phyloP scores from a whole-genome alignment of 2,329 filamentous ascomycete species.

The Pseudogymnoascus sp. region DNA sequence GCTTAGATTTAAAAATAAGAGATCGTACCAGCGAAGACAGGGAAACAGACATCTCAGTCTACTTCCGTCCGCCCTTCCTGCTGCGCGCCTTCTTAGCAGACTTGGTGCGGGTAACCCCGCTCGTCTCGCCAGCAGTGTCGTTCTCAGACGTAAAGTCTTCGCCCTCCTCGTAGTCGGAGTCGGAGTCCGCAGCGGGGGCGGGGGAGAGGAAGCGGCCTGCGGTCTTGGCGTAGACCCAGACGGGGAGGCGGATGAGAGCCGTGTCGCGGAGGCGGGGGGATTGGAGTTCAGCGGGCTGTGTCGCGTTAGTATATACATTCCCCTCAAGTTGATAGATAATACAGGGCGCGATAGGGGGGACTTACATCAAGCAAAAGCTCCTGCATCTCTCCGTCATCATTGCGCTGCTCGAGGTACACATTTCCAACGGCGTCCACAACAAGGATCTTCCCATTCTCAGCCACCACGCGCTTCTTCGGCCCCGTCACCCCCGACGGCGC shows the following conservation, averaged over 20 bases:
- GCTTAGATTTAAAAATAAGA: neutral
- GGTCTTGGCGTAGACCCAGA: constrained; percentile 57
- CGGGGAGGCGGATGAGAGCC: constrained; percentile 67
- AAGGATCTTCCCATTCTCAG: constrained; percentile 90
- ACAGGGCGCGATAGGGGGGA: constrained; percentile 20
- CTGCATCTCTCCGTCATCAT: constrained; percentile 72
- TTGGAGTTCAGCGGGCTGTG: constrained; percentile 67
- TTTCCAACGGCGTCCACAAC: constrained; percentile 88
- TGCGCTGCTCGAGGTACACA: constrained; percentile 88
- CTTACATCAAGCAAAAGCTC: constrained; percentile 85
- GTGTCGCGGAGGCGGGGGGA: constrained; percentile 74
- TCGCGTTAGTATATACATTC: constrained; percentile 13
- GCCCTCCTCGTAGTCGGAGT: constrained; percentile 30
- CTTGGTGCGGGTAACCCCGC: neutral
- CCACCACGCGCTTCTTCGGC: constrained; percentile 76
- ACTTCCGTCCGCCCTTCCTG: neutral
- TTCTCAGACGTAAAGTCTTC: neutral
- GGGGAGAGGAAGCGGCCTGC: constrained; percentile 41
- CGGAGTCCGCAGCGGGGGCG: constrained; percentile 30
- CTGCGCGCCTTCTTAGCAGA: neutral
- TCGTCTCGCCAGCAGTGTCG: neutral
- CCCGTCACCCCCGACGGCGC: constrained; percentile 54
- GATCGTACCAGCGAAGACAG: neutral
- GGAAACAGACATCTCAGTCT: neutral
- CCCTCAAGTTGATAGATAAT: neutral